These are phyloP conservation scores for Paracoccidioides lutzii DNA, from an alignment of 2,329 filamentous ascomycete species.

Conservation along the genomic window DNA sequence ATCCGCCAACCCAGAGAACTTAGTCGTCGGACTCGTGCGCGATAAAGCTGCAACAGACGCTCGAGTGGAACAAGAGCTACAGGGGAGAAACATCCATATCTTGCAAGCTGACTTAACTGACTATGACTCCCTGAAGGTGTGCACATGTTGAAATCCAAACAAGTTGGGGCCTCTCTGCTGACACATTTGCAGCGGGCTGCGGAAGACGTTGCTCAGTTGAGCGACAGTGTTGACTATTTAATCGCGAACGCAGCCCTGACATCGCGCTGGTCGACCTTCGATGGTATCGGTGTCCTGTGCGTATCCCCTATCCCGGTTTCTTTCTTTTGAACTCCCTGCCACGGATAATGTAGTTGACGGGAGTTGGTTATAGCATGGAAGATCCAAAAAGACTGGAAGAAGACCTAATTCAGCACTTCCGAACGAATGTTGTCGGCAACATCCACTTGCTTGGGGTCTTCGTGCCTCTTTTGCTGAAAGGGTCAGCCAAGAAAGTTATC, in stretches of 20 bases:
- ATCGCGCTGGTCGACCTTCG: slow-evolving; percentile 17
- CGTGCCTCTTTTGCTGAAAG: slow-evolving; percentile 40
- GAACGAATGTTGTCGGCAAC: slow-evolving; percentile 41
- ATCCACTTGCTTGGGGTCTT: slow-evolving; percentile 43
- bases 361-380: slow-evolving; percentile 14
- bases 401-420: slow-evolving; percentile 23
- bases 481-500: slow-evolving; percentile 43
- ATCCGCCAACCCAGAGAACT: slow-evolving; percentile 33
- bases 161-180: no score
- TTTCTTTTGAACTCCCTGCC: neutral
- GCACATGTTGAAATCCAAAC: neutral
- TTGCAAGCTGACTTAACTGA: slow-evolving; percentile 35
- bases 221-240: slow-evolving; percentile 37
- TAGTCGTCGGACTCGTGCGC: slow-evolving; percentile 38
- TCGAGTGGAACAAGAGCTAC: slow-evolving; percentile 24
- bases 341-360: neutral
- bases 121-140: slow-evolving; percentile 27
- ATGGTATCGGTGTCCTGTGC: slow-evolving; percentile 29
- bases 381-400: slow-evolving; percentile 25
- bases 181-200: slow-evolving; percentile 7
- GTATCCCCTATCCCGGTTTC: slow-evolving; percentile 11
- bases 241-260: slow-evolving; percentile 39
- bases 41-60: slow-evolving; percentile 34
- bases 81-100: slow-evolving; percentile 36
- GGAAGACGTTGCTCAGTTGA: slow-evolving; percentile 18